These are phyloP conservation scores for Pyrenochaeta sp. DNA, from an alignment of 2,329 filamentous ascomycete species.

Conservation along the genomic window DNA sequence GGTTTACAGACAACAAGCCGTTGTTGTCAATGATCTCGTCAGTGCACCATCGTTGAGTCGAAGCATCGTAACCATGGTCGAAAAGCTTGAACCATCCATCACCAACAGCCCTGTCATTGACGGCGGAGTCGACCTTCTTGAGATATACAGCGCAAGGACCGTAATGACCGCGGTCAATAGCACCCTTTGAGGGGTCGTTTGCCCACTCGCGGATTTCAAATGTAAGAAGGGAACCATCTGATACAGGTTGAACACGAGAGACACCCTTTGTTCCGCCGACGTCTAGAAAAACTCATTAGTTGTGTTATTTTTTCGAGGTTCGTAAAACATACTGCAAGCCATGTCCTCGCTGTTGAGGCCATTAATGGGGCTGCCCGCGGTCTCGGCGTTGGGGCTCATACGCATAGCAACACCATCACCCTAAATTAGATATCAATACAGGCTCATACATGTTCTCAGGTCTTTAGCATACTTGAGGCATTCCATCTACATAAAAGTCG, in stretches of 20 bases:
- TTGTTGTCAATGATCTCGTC: constrained; percentile 71
- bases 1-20: constrained; percentile 67
- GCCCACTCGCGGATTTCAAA: constrained; percentile 72
- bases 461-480: constrained; percentile 31
- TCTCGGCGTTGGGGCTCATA: constrained; percentile 63
- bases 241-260: constrained; percentile 55
- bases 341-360: constrained; percentile 67
- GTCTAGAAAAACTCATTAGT: constrained; percentile 44
- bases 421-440: constrained; percentile 48
- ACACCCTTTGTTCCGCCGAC: constrained; percentile 59
- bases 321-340: constrained; percentile 68
- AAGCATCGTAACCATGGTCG: constrained; percentile 69
- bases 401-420: constrained; percentile 77
- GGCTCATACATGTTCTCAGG: background rate
- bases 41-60: constrained; percentile 70
- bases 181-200: constrained; percentile 60
- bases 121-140: constrained; percentile 70
- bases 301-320: background rate
- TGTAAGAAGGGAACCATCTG: constrained; percentile 64
- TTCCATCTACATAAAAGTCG: constrained; percentile 44
- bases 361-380: constrained; percentile 65
- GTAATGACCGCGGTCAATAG: constrained; percentile 68
- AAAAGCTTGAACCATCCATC: constrained; percentile 82
- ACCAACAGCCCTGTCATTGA: constrained; percentile 60
- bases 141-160: constrained; percentile 78